Conservation (phyloP, 805 yeast genomes). For the Deakozyma indianensis region DNA sequence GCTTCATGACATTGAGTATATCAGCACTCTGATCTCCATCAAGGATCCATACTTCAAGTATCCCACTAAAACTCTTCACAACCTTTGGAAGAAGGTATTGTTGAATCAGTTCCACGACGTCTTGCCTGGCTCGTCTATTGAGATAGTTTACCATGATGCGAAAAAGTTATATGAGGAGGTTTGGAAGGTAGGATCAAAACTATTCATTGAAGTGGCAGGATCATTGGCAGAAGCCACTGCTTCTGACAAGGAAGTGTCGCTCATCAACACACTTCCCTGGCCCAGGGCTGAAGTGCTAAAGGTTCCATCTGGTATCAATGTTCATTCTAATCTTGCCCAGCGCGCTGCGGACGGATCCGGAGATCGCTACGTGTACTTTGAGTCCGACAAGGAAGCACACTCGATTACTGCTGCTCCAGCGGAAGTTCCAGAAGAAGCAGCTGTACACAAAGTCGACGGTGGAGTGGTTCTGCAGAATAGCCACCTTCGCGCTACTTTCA, state of each 20-base stretch:
- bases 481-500: constrained; percentile 41
- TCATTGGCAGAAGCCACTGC: not conserved
- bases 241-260: not conserved
- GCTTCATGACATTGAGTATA: constrained; percentile 72
- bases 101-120: constrained; percentile 95
- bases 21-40: constrained; percentile 62
- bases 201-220: constrained; percentile 29
- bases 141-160: constrained; percentile 85
- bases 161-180: constrained; percentile 57
- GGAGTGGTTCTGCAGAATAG: constrained; percentile 39
- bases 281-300: constrained; percentile 1
- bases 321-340: not conserved
- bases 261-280: constrained; percentile 1
- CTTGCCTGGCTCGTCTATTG: constrained; percentile 93
- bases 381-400: constrained; percentile 5
- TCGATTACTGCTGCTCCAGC: constrained; percentile 6
- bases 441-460: not conserved
- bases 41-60: constrained; percentile 39
- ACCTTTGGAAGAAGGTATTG: constrained; percentile 76
- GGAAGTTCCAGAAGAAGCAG: not conserved
- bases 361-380: not conserved
- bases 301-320: not conserved
- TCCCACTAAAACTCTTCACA: constrained; percentile 54
- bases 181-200: constrained; percentile 33
- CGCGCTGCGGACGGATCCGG: not conserved